Conservation (phyloP, 1,139 yeast genomes). For the Kurtzmaniella quercitrusa region DNA sequence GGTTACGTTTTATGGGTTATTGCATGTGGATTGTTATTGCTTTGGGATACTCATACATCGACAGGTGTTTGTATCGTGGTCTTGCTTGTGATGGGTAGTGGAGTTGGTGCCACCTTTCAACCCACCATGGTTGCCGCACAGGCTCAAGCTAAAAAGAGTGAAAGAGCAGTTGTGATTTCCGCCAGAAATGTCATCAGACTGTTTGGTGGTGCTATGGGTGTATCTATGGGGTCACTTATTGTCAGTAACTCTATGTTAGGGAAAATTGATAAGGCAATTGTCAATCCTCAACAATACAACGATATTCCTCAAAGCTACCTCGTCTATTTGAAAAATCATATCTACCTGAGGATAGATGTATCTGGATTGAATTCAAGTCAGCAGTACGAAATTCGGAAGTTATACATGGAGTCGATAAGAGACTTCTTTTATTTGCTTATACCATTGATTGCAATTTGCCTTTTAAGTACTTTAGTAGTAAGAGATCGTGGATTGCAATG, state of each 20-base stretch:
- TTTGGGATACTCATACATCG: slow-evolving; percentile 25
- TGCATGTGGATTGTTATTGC: slow-evolving; percentile 34
- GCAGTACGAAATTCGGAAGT: slow-evolving; percentile 19
- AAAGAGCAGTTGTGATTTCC: slow-evolving; percentile 52
- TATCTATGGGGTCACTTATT: slow-evolving; percentile 42
- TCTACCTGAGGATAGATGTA: slow-evolving; percentile 29
- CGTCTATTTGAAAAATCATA: slow-evolving; percentile 22
- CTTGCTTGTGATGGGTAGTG: slow-evolving; percentile 41
- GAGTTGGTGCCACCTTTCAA: slow-evolving; percentile 51
- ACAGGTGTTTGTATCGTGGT: slow-evolving; percentile 31
- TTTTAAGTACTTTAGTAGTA: slow-evolving; percentile 30
- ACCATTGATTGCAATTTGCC: slow-evolving; percentile 41
- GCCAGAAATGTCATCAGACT: slow-evolving; percentile 50
- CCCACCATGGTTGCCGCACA: slow-evolving; percentile 52
- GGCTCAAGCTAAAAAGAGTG: slow-evolving; percentile 43
- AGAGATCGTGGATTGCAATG: slow-evolving; percentile 41
- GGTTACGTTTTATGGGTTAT: slow-evolving; percentile 43
- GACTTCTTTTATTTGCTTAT: slow-evolving; percentile 38
- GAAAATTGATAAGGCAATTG: slow-evolving; percentile 15
- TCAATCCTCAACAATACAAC: slow-evolving; percentile 4
- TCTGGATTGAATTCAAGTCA: slow-evolving; percentile 21
- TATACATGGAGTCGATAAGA: slow-evolving; percentile 35
- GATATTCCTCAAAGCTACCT: slow-evolving; percentile 16
- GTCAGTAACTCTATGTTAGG: slow-evolving; percentile 35
- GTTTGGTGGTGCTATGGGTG: slow-evolving; percentile 51